Evolutionary conservation across 2,329 filamentous ascomycete species (phyloP), one percentile per base, ranked within the genome.

Genomic region (Pseudogymnoascus sp.): DNA sequence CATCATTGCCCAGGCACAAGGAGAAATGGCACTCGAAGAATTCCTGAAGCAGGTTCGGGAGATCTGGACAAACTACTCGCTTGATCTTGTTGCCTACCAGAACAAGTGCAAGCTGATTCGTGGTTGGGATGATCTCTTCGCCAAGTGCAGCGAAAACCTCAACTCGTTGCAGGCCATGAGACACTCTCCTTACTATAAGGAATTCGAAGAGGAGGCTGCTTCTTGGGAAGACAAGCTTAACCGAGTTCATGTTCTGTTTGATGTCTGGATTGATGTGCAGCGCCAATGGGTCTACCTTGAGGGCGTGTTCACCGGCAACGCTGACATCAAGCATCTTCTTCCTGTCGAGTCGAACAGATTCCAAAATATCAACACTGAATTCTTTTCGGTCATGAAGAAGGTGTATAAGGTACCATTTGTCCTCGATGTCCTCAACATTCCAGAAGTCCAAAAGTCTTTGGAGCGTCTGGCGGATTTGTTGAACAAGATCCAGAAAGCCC

Each of bases 251-350:
- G 91, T 99, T 14, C 83, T 99, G 8, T 99, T 99, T 71, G 95
- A 99, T 74, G 93, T 99, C 14, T 99, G 96, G 96, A 99, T 99
- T 70, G 96, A 99, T 76, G 96, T 99, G n/a, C 95, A 99, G 75
- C 89, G 96, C 65, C 95, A 99, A 78, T 99, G 95, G 95, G 95
- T 99, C 6, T 99, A 99, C 74, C 85, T 99, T 4, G 96, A 99
- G 77, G 95, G 95, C 68, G 95, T 99, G 35, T 99, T 99, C 74
- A 97, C 93, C 1, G 95, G 95, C 64, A 99, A 99, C 72, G 93
- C 91, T 40, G 95, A 99, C 72, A 99, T 99, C 80, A 99, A 97
- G 77, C 93, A 97, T 74, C 81, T 99, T 60, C 84, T 99, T 21
- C 96, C 96, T 4, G 93, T 96, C 66, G 95, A 99, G 74, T 97